phyloP scores from a whole-genome alignment of 2,329 filamentous ascomycete genomes.

The Pseudocercospora musae region DNA sequence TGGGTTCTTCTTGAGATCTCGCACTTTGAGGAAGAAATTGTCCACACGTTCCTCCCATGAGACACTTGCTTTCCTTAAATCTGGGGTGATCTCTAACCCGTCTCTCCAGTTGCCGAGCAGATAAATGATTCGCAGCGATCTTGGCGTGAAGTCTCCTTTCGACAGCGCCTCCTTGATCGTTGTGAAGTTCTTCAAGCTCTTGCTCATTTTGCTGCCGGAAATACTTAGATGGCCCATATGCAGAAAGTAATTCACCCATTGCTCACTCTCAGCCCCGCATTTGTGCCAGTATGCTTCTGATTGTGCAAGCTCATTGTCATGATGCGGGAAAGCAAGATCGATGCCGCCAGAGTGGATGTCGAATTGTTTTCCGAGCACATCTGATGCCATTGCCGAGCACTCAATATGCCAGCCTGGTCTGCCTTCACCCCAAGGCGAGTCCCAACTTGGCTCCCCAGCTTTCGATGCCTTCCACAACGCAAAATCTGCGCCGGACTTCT shows the following conservation, averaged over 20 bases:
- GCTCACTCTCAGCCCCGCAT: conserved; percentile 42
- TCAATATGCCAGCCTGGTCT: conserved; percentile 96
- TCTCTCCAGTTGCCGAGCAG: conserved; percentile 86
- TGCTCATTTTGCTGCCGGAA: conserved; percentile 91
- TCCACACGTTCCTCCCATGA: conserved; percentile 79
- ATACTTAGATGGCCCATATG: conserved; percentile 94
- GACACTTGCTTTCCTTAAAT: conserved; percentile 66
- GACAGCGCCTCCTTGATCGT: conserved; percentile 81
- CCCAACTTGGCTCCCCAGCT: conserved; percentile 86
- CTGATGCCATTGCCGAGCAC: conserved; percentile 92
- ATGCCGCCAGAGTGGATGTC: conserved; percentile 93
- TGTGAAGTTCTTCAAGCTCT: conserved; percentile 92
- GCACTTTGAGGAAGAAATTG: conserved; percentile 62
- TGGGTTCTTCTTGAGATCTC: conserved; percentile 42
- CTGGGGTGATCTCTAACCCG: conserved; percentile 78
- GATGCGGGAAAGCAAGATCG: conserved; percentile 86
- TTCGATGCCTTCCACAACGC: conserved; percentile 93
- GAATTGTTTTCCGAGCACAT: conserved; percentile 77
- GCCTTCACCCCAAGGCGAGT: conserved; percentile 80
- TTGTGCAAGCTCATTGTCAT: conserved; percentile 89
- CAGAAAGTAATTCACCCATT: conserved; percentile 94
- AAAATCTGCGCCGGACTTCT: conserved; percentile 79
- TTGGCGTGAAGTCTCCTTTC: conserved; percentile 67
- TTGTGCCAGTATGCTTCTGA: conserved; percentile 75
- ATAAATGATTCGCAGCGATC: conserved; percentile 81